These are phyloP conservation scores for Penicillium paradoxum DNA, from an alignment of 495 filamentous ascomycete genomes.

Conservation along the genomic window DNA sequence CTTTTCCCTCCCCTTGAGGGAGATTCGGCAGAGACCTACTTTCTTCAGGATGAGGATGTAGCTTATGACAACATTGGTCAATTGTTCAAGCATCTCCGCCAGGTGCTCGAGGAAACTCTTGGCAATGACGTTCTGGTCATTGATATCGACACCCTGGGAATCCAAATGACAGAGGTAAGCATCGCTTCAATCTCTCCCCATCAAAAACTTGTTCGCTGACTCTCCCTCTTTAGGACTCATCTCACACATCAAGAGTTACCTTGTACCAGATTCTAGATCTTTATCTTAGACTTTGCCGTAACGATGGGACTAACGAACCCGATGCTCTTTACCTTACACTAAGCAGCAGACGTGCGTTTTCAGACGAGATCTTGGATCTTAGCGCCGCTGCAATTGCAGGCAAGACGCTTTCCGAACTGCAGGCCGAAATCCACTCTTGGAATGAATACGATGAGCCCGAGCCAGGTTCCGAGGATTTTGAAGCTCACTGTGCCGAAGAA, in stretches of 20 bases:
- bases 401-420: slow-evolving; percentile 54
- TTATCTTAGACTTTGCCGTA: slow-evolving; percentile 51
- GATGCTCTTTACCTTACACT: slow-evolving; percentile 56
- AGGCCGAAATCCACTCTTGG: slow-evolving; percentile 45
- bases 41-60: slow-evolving; percentile 63
- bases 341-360: slow-evolving; percentile 35
- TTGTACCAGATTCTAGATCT: slow-evolving; percentile 54
- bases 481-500: slow-evolving; percentile 8
- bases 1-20: slow-evolving; percentile 63
- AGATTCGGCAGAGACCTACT: slow-evolving; percentile 64
- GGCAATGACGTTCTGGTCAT: slow-evolving; percentile 66
- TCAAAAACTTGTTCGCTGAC: slow-evolving; percentile 29
- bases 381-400: slow-evolving; percentile 51
- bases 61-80: slow-evolving; percentile 52
- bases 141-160: slow-evolving; percentile 59
- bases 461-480: slow-evolving; percentile 14
- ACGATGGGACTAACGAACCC: slow-evolving; percentile 52
- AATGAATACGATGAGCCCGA: slow-evolving; percentile 33
- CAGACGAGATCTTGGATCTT: slow-evolving; percentile 45
- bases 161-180: slow-evolving; percentile 70
- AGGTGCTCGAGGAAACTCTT: slow-evolving; percentile 63
- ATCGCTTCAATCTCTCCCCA: background rate
- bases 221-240: slow-evolving; percentile 44
- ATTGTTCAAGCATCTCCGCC: slow-evolving; percentile 60
- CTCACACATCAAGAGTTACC: slow-evolving; percentile 38